Evolutionary conservation across 108 stramenopile species (phyloP).

Genomic region (Cyclotella baltica): DNA sequence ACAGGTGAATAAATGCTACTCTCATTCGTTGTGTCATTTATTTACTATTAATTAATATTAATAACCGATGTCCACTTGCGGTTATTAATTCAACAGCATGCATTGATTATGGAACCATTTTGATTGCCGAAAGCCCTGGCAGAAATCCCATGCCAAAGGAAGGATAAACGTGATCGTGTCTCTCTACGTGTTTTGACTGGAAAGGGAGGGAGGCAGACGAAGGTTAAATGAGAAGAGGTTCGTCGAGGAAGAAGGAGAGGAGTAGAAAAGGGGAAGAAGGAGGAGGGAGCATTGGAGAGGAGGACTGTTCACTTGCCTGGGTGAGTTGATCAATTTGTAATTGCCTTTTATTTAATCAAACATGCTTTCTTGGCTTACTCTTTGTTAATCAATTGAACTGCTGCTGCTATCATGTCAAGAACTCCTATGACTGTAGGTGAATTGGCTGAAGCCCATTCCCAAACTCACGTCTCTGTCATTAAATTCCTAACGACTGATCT

Average conservation of each 20-base stretch:
- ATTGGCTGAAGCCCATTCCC: constrained; percentile 82
- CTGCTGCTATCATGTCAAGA: constrained; percentile 49
- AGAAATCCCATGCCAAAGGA: too few relatives aligned
- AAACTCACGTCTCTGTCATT: constrained; percentile 90
- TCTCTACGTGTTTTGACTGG: constrained; percentile 77
- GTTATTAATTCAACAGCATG: too few relatives aligned
- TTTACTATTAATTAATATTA: too few relatives aligned
- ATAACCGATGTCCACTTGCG: too few relatives aligned
- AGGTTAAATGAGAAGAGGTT: constrained; percentile 65
- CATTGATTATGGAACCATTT: too few relatives aligned
- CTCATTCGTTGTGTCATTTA: too few relatives aligned
- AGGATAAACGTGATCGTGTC: constrained; percentile 32
- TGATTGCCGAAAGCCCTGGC: too few relatives aligned
- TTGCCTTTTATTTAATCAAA: constrained; percentile 5
- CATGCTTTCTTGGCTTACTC: not conserved
- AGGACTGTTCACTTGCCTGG: constrained; percentile 80
- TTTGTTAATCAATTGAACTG: constrained; percentile 9
- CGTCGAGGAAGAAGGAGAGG: constrained; percentile 78
- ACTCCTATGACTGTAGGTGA: constrained; percentile 83
- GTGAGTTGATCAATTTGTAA: constrained; percentile 56
- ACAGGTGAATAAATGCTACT: too few relatives aligned
- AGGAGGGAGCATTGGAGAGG: constrained; percentile 73
- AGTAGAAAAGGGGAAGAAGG: constrained; percentile 67
- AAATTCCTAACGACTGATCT: constrained; percentile 94
- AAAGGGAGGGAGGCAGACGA: constrained; percentile 64